Base-by-base conservation (phyloP, 805 yeast genomes). In the Komagataella mondaviorum region DNA sequence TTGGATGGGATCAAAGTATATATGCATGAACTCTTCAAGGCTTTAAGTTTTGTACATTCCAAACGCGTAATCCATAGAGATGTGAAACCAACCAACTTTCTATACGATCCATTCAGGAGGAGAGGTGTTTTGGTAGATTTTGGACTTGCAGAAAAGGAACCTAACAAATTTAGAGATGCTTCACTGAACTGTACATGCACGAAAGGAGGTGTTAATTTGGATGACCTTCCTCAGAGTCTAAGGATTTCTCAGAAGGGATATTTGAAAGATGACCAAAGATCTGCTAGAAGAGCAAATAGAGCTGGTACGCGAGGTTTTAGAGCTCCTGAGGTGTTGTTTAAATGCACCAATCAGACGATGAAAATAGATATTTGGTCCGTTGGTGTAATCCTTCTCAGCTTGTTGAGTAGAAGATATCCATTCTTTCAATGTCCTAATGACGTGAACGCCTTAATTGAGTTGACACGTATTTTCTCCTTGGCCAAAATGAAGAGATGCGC, bases 231-330 rank as follows among this genome's bases (percentile, higher is more conserved):
- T 55, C 67, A 60, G 12, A 55, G 71, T 43, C 68, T 72, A 57
- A 73, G 74, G 1, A 56, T 61, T 6, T 65, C 67, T 12, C 53
- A 58, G 4, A 75, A 75, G 65, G 91, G 96, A 1, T 88, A 86
- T 61, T 85, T 89, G 7, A 88, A 88, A 62, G 87, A 86, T 59
- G 99, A 93, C 68, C 78, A 79, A 49, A 73, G 98, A 58, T 85
- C 95, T 0, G 87, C 93, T 1, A 76, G 96, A 59, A 76, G 99
- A 52, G 98, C 98, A 0, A 93, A 93, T 60, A 80, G 99, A 59
- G 99, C 99, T 16, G 97, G 97, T 6, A 89, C 97, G 1, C 74
- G 97, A 58, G 97, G 97, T 0, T 89, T 89, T 61, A 73, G 97
- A 57, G 96, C 97, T 0, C 96, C 96, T 0, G 97, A 89, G 63